Evolutionary conservation across 2,329 filamentous ascomycete species (phyloP).

Genomic region (Xylariales sp.): DNA sequence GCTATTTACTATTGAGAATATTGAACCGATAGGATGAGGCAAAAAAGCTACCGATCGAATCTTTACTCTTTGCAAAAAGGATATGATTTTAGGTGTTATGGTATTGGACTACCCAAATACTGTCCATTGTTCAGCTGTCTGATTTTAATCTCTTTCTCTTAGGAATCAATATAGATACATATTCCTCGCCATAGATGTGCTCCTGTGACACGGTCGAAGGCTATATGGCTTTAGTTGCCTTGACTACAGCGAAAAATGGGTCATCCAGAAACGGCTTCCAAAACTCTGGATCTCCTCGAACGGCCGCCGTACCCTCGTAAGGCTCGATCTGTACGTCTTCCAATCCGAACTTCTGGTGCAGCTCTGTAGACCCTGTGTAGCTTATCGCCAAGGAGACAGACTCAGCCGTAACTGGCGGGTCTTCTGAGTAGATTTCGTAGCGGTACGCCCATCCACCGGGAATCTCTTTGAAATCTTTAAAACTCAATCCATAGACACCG

Average conservation of each 20-base stretch:
- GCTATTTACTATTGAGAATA: no score
- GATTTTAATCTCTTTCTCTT: no score
- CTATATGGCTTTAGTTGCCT: no score
- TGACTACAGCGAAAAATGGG: slow-evolving; percentile 14
- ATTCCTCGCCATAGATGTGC: no score
- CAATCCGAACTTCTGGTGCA: slow-evolving; percentile 17
- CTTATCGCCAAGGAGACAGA: slow-evolving; percentile 14
- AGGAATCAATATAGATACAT: no score
- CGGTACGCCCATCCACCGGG: slow-evolving; percentile 15
- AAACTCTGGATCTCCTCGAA: slow-evolving; percentile 15
- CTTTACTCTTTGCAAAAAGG: no score
- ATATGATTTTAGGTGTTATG: no score
- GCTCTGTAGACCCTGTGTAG: slow-evolving; percentile 15
- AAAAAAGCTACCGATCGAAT: no score
- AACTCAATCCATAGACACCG: background rate
- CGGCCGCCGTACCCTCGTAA: slow-evolving; percentile 13
- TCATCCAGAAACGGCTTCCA: slow-evolving; percentile 19
- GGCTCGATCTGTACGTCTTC: slow-evolving; percentile 16
- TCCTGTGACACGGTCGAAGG: no score
- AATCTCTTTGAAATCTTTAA: slow-evolving; percentile 10
- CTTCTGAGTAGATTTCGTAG: slow-evolving; percentile 7
- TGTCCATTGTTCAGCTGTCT: no score
- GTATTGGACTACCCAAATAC: no score
- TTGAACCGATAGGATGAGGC: no score
- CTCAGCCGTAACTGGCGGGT: slow-evolving; percentile 13